These are phyloP conservation scores for Camellia granthamiana DNA, from an alignment of 148 eudicot genomes.

Conservation along the genomic window DNA sequence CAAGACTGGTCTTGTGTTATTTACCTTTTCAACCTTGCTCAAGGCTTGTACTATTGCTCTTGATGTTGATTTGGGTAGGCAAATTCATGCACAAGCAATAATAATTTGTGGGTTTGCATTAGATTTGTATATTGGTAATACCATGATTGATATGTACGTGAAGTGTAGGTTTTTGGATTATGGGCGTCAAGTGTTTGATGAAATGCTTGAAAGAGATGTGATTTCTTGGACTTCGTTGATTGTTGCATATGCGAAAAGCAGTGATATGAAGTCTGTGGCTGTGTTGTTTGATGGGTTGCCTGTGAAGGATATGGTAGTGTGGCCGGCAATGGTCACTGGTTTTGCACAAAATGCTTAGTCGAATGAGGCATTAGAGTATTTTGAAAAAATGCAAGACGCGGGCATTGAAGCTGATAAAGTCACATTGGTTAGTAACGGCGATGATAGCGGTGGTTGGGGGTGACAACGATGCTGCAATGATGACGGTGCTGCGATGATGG, in stretches of 20 bases:
- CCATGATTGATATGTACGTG: conserved; percentile 49
- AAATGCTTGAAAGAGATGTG: conserved; percentile 53
- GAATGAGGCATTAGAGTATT: conserved; percentile 41
- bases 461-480: too few species aligned
- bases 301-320: conserved; percentile 37
- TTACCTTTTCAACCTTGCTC: conserved; percentile 44
- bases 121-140: conserved; percentile 39
- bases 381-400: conserved; percentile 37
- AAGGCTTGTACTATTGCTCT: conserved; percentile 33
- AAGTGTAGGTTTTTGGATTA: conserved; percentile 40
- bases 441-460: too few species aligned
- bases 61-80: conserved; percentile 36
- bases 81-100: conserved; percentile 43
- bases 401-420: conserved; percentile 48
- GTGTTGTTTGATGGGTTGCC: conserved; percentile 48
- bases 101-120: conserved; percentile 45
- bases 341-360: conserved; percentile 51
- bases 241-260: conserved; percentile 37
- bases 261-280: conserved; percentile 41
- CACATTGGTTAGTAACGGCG: conserved; percentile 32
- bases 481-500: too few species aligned
- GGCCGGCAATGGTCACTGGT: conserved; percentile 48
- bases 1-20: conserved; percentile 31
- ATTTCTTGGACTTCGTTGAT: conserved; percentile 47
- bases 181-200: conserved; percentile 54